Conservation (phyloP, 495 filamentous ascomycete species). For the Penicillium mononematosum region DNA sequence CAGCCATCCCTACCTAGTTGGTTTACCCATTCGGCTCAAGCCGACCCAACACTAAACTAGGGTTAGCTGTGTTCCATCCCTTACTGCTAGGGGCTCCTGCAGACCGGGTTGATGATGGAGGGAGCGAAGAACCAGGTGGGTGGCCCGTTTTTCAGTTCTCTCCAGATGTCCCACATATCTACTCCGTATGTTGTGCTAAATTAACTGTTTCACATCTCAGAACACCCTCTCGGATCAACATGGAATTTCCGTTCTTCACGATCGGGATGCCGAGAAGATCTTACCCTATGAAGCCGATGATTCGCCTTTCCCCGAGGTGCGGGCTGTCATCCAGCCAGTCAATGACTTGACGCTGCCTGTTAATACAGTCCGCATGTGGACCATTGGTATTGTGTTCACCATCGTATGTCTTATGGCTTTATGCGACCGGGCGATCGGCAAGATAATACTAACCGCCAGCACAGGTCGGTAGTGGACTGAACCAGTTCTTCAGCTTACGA, state of each 20-base stretch:
- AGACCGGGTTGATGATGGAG: neutral
- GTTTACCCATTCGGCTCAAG: neutral
- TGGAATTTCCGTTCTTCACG: conserved; percentile 31
- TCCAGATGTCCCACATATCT: neutral
- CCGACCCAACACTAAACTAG: neutral
- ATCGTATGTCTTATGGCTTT: conserved; percentile 37
- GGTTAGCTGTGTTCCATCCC: neutral
- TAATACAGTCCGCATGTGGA: conserved; percentile 72
- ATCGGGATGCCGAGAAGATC: conserved; percentile 38
- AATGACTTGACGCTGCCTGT: conserved; percentile 65
- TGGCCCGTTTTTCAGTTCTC: neutral
- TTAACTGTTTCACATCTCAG: conserved; percentile 8
- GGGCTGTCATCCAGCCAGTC: conserved; percentile 46
- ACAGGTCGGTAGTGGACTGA: conserved; percentile 63
- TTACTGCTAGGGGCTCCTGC: neutral
- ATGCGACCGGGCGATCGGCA: conserved; percentile 1
- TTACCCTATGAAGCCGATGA: conserved; percentile 55
- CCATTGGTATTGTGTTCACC: conserved; percentile 65
- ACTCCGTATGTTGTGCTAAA: neutral
- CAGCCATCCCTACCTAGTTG: neutral
- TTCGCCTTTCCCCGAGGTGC: conserved; percentile 69
- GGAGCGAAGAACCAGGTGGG: conserved; percentile 19
- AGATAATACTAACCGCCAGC: neutral
- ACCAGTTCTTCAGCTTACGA: conserved; percentile 68
- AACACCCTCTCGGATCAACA: conserved; percentile 10